Evolutionary conservation across 805 yeast genomes (phyloP), one percentile per base, ranked within the genome.

Genomic region (Monosporozyma unispora): DNA sequence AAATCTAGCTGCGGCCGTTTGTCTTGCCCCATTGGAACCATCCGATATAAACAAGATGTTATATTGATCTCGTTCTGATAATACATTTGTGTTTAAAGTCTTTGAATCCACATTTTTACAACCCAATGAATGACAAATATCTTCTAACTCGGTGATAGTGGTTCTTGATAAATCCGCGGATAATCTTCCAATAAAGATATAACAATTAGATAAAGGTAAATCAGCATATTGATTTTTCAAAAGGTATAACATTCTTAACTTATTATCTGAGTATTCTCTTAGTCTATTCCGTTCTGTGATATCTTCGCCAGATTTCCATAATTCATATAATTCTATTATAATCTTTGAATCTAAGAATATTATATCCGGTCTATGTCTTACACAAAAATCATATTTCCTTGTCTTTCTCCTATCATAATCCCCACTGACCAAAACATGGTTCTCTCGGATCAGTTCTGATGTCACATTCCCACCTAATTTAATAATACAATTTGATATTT

Each of bases 381-480:
- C 63, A 18, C 63, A 60, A 43, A 57, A 64, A 37, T 57, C 54
- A 45, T 61, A 64, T 39, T 64, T 64, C 43, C 56, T 54, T 14
- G 69, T 59, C 22, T 54, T 52, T 4, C 50, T 67, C 27, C 76
- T 67, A 12, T 43, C 25, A 39, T 31, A 31, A 6, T 71, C 72
- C 1, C 87, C 88, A 28, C 82, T 81, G 4, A 84, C 70, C 23
- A 84, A 63, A 39, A 77, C 76, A 48, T 76, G 73, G 2, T 79
- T 82, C 59, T 80, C 81, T 45, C 80, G 76, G 70, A 82, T 79
- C 54, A 84, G 64, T 57, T 82, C 82, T 40, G 72, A 72, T 50
- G 74, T 71, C 54, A 73, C 77, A 9, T 57, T 59, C 1, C 89
- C 90, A 7, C 90, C 91, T 62, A 84, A 70, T 8, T 73, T 67